These are phyloP conservation scores for Cicer chorassanicum DNA, from an alignment of 306 rosid species.

Conservation along the genomic window DNA sequence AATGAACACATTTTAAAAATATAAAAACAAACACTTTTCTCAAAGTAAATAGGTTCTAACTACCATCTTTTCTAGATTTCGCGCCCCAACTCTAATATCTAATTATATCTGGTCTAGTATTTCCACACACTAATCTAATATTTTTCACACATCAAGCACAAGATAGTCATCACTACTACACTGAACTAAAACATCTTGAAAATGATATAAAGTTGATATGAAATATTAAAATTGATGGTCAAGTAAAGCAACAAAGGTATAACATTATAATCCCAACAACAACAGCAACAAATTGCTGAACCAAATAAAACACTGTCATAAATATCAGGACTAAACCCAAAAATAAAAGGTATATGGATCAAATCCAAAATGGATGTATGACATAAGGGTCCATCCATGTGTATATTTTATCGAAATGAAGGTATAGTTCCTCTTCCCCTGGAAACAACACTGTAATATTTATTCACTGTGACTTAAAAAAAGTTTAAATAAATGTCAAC, in stretches of 20 bases:
- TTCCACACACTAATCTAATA: no score
- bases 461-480: neutral
- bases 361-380: neutral
- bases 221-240: neutral
- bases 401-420: neutral
- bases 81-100: no score
- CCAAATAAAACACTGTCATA: neutral
- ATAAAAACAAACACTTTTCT: no score
- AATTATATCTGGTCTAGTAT: no score
- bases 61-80: no score
- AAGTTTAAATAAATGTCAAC: constrained; percentile 1
- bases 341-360: neutral
- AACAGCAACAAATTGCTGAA: neutral
- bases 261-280: neutral
- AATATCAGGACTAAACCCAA: neutral
- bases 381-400: neutral
- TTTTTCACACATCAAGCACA: no score
- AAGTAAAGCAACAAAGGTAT: neutral
- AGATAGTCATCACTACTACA: no score
- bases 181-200: neutral
- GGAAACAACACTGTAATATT: constrained; percentile 18
- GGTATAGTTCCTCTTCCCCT: neutral
- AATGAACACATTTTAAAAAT: no score
- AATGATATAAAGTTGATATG: neutral
- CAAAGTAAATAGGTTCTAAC: no score